A percentile compares a stretch with the other conserved stretches of the same genome.
Conservation (phyloP, 768 basidiomycete genomes). For the Lactarius tabidus region DNA sequence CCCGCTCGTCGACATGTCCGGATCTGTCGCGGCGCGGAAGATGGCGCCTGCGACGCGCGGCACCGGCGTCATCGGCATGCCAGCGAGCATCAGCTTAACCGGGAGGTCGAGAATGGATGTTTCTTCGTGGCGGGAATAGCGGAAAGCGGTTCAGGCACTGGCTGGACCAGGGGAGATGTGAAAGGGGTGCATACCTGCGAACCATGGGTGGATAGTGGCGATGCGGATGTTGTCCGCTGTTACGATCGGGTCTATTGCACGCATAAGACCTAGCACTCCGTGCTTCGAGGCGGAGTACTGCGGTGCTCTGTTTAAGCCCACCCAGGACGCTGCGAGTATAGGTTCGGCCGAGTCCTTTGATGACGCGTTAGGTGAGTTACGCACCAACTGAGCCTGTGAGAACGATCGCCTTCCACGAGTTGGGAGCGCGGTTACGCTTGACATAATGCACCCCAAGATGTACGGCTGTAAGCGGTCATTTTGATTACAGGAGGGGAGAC, state of each 20-base stretch:
- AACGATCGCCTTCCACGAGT: constrained; percentile 31
- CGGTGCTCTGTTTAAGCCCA: constrained; percentile 25
- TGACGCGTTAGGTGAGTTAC: constrained; percentile 1
- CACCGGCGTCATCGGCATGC: constrained; percentile 32
- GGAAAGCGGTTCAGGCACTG: neutral
- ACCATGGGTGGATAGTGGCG: constrained; percentile 33
- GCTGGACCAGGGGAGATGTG: neutral
- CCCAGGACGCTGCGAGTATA: constrained; percentile 29
- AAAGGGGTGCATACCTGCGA: constrained; percentile 27
- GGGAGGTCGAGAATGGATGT: constrained; percentile 27
- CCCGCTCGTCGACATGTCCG: constrained; percentile 29
- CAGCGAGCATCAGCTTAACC: constrained; percentile 27
- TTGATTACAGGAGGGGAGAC: neutral
- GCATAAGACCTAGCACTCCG: constrained; percentile 33
- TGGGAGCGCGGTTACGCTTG: constrained; percentile 18
- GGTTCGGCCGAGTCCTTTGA: too few species aligned
- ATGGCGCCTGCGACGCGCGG: constrained; percentile 34
- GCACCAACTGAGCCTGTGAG: constrained; percentile 35
- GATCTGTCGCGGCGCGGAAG: constrained; percentile 31
- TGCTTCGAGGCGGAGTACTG: constrained; percentile 34
- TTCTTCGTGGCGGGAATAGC: constrained; percentile 10
- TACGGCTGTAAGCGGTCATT: constrained; percentile 25
- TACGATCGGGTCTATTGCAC: constrained; percentile 25
- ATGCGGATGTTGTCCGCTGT: constrained; percentile 26
- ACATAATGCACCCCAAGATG: constrained; percentile 36